Evolutionary conservation across 2,329 filamentous ascomycete species (phyloP), one percentile per base, ranked within the genome.

Genomic region (Alternaria incomplexa): DNA sequence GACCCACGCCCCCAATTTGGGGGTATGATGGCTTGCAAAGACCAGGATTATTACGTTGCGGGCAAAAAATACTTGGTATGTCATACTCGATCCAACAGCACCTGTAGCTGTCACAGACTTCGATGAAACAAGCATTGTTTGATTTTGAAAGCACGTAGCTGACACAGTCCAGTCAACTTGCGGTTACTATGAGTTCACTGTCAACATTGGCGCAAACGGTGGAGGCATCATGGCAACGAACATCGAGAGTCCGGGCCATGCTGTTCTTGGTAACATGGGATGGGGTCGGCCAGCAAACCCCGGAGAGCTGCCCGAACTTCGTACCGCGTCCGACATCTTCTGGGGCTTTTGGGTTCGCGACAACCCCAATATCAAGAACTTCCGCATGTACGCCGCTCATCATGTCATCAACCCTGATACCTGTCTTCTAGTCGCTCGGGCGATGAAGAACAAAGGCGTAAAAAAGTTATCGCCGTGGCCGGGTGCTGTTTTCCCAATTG

Each of bases 331-430:
- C 1, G 73, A 76, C 11, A 30, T 75, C 22, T 62, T 71, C 30
- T 76, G 72, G 73, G 64, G 52, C 4, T 68, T 64, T 36, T 75
- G 72, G 69, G n/a, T 51, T 15, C 59, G 61, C 2, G 58, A 64
- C 3, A 72, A 73, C 17, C 30, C 45, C 0, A 50, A 73, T 25
- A 6, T 74, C 36, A 66, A 57, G n/a, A 73, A 69, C 10, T 58
- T 73, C 10, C 62, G 59, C 5, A 52, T 68, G 17, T 73, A 73
- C 23, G 63, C 44, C 22, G 66, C 62, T 8, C 17, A 68, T 7
- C 46, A 63, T 2, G 43, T 74, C 13, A 28, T 66, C 13, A 73
- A 75, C 15, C 45, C 60, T 0, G 58, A 66, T 0, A 74, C 72
- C 3, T 43, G 53, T 15, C 28, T 54, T 1, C 52, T 75, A 2